Evolutionary conservation across 805 yeast genomes (phyloP).

Genomic region (Sugiyamaella floridensis): DNA sequence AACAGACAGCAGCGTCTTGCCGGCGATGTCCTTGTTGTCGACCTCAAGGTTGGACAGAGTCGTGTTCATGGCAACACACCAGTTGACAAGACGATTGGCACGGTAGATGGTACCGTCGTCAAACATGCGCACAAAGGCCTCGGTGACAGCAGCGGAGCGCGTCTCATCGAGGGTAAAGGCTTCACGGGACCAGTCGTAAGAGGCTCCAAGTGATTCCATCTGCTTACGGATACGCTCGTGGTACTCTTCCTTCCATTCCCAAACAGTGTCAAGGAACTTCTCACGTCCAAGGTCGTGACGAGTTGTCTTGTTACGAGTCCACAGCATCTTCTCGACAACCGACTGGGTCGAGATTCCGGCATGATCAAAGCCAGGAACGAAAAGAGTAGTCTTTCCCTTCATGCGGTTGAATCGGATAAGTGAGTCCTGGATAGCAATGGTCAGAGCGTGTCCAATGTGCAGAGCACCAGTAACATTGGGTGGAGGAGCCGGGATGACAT

Average conservation of each 20-base stretch:
- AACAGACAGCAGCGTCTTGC: conserved; percentile 70
- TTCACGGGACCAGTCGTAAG: conserved; percentile 94
- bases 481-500: conserved; percentile 96
- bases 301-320: conserved; percentile 81
- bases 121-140: conserved; percentile 84
- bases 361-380: conserved; percentile 95
- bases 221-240: conserved; percentile 80
- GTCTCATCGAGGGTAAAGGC: conserved; percentile 85
- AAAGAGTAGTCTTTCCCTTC: conserved; percentile 91
- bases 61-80: conserved; percentile 93
- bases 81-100: conserved; percentile 86
- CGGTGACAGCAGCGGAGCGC: conserved; percentile 71
- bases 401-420: conserved; percentile 91
- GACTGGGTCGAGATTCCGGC: conserved; percentile 99
- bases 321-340: conserved; percentile 91
- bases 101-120: conserved; percentile 95
- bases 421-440: conserved; percentile 90
- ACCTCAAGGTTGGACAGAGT: conserved; percentile 96
- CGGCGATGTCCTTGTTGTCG: conserved; percentile 82
- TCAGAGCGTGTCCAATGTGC: conserved; percentile 97
- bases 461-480: conserved; percentile 98
- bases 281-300: conserved; percentile 96
- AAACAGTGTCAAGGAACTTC: conserved; percentile 75
- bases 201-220: conserved; percentile 84
- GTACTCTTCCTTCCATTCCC: conserved; percentile 98